A percentile compares a stretch with the other conserved stretches of the same genome.
These are phyloP conservation scores for Penicillium sp. DNA, from an alignment of 2,329 filamentous ascomycete species.

Conservation along the genomic window DNA sequence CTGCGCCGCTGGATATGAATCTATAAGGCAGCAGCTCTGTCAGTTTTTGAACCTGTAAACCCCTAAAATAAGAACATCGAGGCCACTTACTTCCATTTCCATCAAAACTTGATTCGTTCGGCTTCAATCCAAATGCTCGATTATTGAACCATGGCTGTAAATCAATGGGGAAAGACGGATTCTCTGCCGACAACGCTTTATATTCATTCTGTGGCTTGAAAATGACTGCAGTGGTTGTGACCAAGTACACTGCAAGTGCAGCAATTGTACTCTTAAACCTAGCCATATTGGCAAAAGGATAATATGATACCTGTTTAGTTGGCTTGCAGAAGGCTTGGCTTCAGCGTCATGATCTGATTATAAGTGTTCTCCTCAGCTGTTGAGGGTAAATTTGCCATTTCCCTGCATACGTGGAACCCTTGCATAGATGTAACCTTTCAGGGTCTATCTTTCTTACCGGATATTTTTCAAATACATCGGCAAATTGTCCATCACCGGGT, in stretches of 20 bases:
- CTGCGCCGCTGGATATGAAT: constrained; percentile 47
- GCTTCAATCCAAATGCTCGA: constrained; percentile 43
- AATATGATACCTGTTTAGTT: no score
- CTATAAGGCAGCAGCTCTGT: constrained; percentile 15
- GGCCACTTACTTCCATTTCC: constrained; percentile 35
- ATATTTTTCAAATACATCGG: constrained; percentile 12
- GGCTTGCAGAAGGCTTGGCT: background rate
- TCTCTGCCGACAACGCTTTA: constrained; percentile 14
- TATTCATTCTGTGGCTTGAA: constrained; percentile 33
- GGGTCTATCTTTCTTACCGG: constrained; percentile 12
- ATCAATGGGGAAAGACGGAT: constrained; percentile 24
- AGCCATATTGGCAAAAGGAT: constrained; percentile 3
- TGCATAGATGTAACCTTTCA: background rate
- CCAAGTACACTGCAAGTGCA: constrained; percentile 9
- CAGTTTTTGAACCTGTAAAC: background rate
- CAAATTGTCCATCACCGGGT: constrained; percentile 9
- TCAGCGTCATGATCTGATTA: background rate
- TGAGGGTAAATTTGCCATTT: constrained; percentile 14
- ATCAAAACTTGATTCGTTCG: constrained; percentile 46
- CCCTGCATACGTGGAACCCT: constrained; percentile 16
- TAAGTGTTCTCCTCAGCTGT: background rate
- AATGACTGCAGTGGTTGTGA: constrained; percentile 15
- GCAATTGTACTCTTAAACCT: background rate
- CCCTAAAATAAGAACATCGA: background rate
- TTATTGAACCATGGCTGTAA: constrained; percentile 39